Percentiles rank a stretch among this genome's conserved stretches.
phyloP scores from a whole-genome alignment of 1,139 yeast genomes.

The Kazachstania sp. region DNA sequence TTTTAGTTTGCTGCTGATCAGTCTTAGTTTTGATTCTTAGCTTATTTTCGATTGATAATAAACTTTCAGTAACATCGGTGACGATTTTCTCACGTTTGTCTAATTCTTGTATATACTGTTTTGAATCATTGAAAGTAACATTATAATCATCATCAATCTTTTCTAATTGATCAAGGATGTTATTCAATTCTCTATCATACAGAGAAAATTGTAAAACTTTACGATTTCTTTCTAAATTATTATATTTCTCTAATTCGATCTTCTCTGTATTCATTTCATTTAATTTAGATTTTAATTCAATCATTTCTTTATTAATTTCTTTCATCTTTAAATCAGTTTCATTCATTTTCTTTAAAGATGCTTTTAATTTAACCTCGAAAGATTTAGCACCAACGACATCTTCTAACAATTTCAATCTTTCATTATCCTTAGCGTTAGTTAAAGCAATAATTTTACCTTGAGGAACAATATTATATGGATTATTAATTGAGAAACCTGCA shows the following conservation, averaged over 20 bases:
- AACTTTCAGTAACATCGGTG: conserved; percentile 31
- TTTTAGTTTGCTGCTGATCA: conserved; percentile 41
- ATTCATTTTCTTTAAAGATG: conserved; percentile 71
- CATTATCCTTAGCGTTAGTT: conserved; percentile 82
- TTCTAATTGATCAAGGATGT: conserved; percentile 53
- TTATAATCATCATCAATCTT: conserved; percentile 51
- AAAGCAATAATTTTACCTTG: conserved; percentile 84
- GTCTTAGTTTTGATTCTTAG: conserved; percentile 44
- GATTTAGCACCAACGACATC: conserved; percentile 95
- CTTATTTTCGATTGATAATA: conserved; percentile 26
- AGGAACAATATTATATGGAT: conserved; percentile 94
- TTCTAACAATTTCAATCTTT: conserved; percentile 67
- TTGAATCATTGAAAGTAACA: conserved; percentile 39
- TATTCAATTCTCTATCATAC: conserved; percentile 65
- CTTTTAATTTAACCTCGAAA: conserved; percentile 72
- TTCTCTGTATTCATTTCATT: conserved; percentile 76
- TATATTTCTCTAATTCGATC: conserved; percentile 62
- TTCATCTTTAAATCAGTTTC: conserved; percentile 61
- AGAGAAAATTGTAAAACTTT: conserved; percentile 69
- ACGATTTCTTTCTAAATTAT: conserved; percentile 55
- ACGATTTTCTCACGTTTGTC: conserved; percentile 44
- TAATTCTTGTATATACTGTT: conserved; percentile 34
- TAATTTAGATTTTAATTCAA: conserved; percentile 61
- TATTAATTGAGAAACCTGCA: conserved; percentile 85
- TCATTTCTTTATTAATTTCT: conserved; percentile 67